A percentile compares a stretch with the other conserved stretches of the same genome.
These are phyloP conservation scores for Trypanosoma avium DNA, from an alignment of 208 protist genomes.

Conservation along the genomic window DNA sequence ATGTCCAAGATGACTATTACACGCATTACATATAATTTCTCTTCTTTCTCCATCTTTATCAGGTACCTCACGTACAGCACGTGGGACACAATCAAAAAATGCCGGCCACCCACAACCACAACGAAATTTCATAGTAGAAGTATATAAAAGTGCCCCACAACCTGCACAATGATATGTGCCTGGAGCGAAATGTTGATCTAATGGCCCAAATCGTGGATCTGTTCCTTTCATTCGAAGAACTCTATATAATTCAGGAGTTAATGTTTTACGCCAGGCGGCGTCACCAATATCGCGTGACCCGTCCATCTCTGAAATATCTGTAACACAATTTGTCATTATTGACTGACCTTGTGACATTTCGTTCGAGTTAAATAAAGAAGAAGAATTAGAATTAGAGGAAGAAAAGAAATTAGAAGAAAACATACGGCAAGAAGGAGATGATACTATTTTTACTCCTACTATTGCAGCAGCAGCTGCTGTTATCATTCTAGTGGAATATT, in stretches of 20 bases:
- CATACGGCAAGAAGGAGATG: no score
- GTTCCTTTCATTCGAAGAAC: constrained; percentile 84
- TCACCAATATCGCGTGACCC: constrained; percentile 75
- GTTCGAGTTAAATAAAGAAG: background rate
- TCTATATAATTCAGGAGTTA: constrained; percentile 56
- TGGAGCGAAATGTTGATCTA: constrained; percentile 64
- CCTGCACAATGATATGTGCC: constrained; percentile 79
- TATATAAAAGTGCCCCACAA: constrained; percentile 84
- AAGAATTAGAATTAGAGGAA: no score
- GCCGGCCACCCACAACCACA: constrained; percentile 90
- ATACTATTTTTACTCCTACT: no score
- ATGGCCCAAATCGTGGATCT: constrained; percentile 54
- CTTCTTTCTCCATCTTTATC: constrained; percentile 71
- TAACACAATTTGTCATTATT: constrained; percentile 66
- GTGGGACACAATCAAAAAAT: constrained; percentile 83
- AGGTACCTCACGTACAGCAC: constrained; percentile 68
- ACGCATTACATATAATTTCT: constrained; percentile 93
- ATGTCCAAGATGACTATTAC: constrained; percentile 92
- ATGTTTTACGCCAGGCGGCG: constrained; percentile 45
- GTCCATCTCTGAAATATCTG: constrained; percentile 38
- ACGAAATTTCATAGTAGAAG: constrained; percentile 83
- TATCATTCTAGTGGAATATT: no score
- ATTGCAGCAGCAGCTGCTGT: no score
- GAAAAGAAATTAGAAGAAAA: constrained; percentile 2
- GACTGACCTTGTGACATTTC: background rate